Conservation (phyloP, 2,329 filamentous ascomycete species). For the Ascomycota sp. region DNA sequence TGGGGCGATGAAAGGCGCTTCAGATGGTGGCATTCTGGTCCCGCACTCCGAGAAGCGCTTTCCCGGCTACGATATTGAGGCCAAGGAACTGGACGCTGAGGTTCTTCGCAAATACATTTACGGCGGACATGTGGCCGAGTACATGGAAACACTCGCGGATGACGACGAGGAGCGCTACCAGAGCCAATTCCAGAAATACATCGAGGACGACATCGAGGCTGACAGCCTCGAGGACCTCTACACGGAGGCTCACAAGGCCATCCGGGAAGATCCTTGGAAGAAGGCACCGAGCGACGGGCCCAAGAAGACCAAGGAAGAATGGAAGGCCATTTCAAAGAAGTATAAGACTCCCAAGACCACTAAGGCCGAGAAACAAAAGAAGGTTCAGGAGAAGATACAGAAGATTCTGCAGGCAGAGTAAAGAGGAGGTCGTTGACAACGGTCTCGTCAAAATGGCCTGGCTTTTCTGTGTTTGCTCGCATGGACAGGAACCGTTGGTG, state of each 20-base stretch:
- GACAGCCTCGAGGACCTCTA: conserved; percentile 95
- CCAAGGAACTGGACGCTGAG: conserved; percentile 93
- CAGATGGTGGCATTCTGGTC: conserved; percentile 87
- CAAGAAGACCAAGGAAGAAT: conserved; percentile 95
- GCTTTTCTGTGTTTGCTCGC: too few species aligned
- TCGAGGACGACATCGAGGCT: conserved; percentile 88
- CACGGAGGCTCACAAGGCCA: conserved; percentile 79
- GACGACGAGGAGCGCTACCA: conserved; percentile 99
- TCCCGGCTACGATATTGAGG: conserved; percentile 93
- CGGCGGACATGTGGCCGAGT: conserved; percentile 94
- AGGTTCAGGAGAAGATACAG: conserved; percentile 79
- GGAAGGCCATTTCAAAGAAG: conserved; percentile 90
- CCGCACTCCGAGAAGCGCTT: conserved; percentile 99
- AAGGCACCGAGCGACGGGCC: conserved; percentile 51
- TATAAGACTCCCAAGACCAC: conserved; percentile 56
- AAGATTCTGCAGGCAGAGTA: conserved; percentile 39
- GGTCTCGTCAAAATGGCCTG: too few species aligned
- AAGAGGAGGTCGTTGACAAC: conserved; percentile 1
- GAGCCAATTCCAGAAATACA: conserved; percentile 93
- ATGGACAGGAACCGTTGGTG: neutral
- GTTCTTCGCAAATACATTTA: conserved; percentile 98
- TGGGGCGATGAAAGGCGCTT: conserved; percentile 98
- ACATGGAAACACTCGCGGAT: conserved; percentile 99
- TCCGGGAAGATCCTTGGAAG: conserved; percentile 96
- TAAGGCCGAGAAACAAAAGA: conserved; percentile 61